phyloP scores from a whole-genome alignment of 805 yeast species.

The Schizosaccharomyces japonicus region DNA sequence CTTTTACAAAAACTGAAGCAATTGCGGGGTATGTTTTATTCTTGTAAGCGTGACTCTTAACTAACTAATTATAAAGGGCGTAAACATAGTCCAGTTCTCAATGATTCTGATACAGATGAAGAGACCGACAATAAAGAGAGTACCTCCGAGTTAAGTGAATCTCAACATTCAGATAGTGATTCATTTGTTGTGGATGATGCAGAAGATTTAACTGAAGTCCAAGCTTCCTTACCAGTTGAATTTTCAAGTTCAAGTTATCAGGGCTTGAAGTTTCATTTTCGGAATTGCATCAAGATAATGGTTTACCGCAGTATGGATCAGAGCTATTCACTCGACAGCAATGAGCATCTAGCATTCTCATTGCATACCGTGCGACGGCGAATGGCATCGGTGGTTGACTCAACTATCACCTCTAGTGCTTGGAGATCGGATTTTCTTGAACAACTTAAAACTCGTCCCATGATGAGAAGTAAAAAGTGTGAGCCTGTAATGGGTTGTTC shows the following conservation, averaged over 20 bases:
- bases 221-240: background rate
- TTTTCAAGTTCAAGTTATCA: conserved; percentile 1
- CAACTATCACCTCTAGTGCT: background rate
- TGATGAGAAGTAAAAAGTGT: background rate
- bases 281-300: background rate
- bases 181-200: background rate
- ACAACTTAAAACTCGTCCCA: background rate
- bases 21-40: no score
- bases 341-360: background rate
- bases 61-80: no score
- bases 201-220: background rate
- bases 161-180: background rate
- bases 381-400: background rate
- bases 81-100: no score
- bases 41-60: no score
- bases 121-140: no score
- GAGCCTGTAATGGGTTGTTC: background rate
- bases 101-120: no score
- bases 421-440: background rate
- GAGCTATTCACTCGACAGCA: background rate
- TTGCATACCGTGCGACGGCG: background rate
- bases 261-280: background rate
- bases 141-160: no score
- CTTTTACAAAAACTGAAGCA: no score
- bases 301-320: background rate